Percentiles rank a stretch among this genome's conserved stretches.
Evolutionary conservation across 208 protist species (phyloP).

Genomic region (Wallacemonas collosoma): DNA sequence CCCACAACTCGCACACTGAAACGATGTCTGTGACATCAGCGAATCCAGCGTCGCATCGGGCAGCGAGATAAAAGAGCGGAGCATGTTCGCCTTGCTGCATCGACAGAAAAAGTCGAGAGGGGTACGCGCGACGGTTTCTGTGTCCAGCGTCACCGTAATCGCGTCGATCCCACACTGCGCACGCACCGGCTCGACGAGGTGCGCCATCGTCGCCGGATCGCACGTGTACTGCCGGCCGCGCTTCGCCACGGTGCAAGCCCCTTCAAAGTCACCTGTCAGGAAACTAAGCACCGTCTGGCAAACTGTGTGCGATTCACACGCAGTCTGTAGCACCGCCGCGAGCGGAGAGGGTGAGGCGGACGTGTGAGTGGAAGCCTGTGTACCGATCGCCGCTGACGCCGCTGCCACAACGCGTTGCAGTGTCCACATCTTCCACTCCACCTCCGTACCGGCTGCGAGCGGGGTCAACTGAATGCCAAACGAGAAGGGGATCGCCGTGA

Average conservation of each 20-base stretch:
- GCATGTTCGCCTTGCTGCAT: constrained; percentile 56
- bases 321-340: constrained; percentile 18
- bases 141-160: constrained; percentile 31
- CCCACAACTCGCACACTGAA: constrained; percentile 22
- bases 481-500: constrained; percentile 28
- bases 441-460: constrained; percentile 46
- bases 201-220: constrained; percentile 42
- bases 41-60: constrained; percentile 26
- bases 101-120: constrained; percentile 84
- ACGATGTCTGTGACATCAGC: constrained; percentile 27
- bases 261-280: constrained; percentile 72
- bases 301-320: constrained; percentile 26
- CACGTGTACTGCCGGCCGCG: constrained; percentile 57
- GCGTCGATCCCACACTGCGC: constrained; percentile 32
- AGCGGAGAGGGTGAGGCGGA: not conserved
- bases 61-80: constrained; percentile 28
- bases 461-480: constrained; percentile 68
- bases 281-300: constrained; percentile 70
- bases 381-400: constrained; percentile 23
- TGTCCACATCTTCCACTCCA: constrained; percentile 38
- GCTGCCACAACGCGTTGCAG: constrained; percentile 46
- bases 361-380: not conserved
- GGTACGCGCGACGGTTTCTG: constrained; percentile 39
- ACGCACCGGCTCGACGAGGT: constrained; percentile 54
- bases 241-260: constrained; percentile 47